Conservation (phyloP, 176 grass and related monocot species). For the Pontederia crassipes region DNA sequence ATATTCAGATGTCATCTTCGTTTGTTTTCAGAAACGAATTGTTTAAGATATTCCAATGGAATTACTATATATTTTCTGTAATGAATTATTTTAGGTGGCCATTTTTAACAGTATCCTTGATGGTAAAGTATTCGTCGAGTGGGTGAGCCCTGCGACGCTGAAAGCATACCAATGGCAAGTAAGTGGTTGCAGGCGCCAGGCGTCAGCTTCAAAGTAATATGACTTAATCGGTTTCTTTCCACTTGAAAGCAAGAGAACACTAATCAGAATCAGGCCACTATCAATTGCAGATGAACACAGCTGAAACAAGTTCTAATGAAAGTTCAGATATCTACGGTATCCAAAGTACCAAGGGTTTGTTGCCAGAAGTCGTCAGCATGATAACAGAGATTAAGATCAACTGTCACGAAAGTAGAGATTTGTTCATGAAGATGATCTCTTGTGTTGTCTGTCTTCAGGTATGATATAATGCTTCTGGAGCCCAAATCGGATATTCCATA, state of each 20-base stretch:
- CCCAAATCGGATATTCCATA: neutral
- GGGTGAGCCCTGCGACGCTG: slow-evolving; percentile 20
- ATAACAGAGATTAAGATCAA: slow-evolving; percentile 6
- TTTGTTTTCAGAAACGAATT: too few species aligned
- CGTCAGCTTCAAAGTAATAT: neutral
- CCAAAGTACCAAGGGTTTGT: neutral
- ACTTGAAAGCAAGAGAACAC: neutral
- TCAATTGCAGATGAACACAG: slow-evolving; percentile 2
- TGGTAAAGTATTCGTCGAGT: slow-evolving; percentile 13
- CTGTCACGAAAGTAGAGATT: neutral
- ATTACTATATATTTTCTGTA: neutral
- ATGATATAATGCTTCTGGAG: neutral
- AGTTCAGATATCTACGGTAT: slow-evolving; percentile 4
- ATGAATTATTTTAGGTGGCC: slow-evolving; percentile 5
- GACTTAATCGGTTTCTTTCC: neutral
- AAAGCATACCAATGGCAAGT: slow-evolving; percentile 30
- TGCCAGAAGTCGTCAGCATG: neutral
- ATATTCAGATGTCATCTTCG: too few species aligned
- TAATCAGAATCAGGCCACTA: neutral
- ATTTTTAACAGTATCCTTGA: slow-evolving; percentile 14
- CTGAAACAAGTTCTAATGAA: slow-evolving; percentile 2
- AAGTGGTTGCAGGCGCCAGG: neutral
- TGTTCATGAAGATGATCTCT: neutral
- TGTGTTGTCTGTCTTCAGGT: slow-evolving; percentile 20
- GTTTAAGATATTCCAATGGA: too few species aligned